Conservation (phyloP, 1,284 basidiomycete species). For the Kwoniella shivajii region DNA sequence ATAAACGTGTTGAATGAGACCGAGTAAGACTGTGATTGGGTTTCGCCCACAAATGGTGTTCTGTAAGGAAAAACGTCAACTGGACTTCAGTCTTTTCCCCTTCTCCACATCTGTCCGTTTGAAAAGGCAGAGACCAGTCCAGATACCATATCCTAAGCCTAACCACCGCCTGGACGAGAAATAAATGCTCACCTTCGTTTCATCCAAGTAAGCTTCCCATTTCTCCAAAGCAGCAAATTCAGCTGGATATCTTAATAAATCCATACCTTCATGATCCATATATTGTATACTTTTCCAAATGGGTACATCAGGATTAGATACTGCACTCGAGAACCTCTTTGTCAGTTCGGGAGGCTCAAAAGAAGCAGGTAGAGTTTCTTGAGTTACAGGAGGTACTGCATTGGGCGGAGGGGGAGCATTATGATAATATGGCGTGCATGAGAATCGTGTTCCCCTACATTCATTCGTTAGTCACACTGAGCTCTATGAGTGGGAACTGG, state of each 20-base stretch:
- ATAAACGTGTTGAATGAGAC: constrained; percentile 69
- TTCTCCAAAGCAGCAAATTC: constrained; percentile 60
- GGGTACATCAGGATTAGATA: constrained; percentile 75
- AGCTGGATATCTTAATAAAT: constrained; percentile 38
- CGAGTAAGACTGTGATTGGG: constrained; percentile 89
- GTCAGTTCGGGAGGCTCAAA: constrained; percentile 30
- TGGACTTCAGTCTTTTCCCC: no score
- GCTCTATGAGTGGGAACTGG: not conserved
- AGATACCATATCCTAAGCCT: not conserved
- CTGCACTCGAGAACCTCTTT: constrained; percentile 52
- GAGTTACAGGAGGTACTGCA: constrained; percentile 54
- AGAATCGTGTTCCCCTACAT: constrained; percentile 84
- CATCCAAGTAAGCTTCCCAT: constrained; percentile 73
- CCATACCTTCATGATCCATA: constrained; percentile 52
- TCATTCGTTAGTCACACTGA: no score
- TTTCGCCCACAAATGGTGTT: constrained; percentile 98
- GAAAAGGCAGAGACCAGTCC: not conserved
- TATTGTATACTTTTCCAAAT: constrained; percentile 61
- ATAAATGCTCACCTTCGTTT: constrained; percentile 60
- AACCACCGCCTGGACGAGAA: not conserved
- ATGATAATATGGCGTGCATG: constrained; percentile 88
- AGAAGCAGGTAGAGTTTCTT: constrained; percentile 33
- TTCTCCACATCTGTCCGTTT: not conserved
- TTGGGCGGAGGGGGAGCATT: constrained; percentile 59
- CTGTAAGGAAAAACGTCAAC: constrained; percentile 49